Evolutionary conservation across 805 yeast genomes (phyloP).

Genomic region (Saccharomycopsis fibuligera): DNA sequence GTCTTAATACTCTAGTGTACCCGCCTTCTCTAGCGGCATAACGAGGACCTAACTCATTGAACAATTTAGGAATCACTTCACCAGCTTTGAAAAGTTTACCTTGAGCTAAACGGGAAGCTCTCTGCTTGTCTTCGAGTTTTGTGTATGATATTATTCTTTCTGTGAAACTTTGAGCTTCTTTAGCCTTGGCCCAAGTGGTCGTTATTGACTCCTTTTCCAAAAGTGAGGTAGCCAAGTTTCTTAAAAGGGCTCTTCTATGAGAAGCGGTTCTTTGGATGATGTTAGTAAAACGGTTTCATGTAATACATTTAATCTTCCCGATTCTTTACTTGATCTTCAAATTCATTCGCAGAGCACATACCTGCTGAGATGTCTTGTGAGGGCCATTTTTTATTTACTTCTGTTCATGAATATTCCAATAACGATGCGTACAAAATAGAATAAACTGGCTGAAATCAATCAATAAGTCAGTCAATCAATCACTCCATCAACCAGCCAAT

Average conservation of each 20-base stretch:
- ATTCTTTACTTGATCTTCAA: not conserved
- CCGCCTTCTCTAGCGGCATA: conserved; percentile 67
- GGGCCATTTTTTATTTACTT: conserved; percentile 7
- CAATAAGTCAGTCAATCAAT: too few species aligned
- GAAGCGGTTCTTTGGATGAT: conserved; percentile 41
- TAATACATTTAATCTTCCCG: not conserved
- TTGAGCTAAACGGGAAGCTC: conserved; percentile 31
- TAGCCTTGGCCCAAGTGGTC: conserved; percentile 73
- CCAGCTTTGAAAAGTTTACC: conserved; percentile 43
- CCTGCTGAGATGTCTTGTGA: conserved; percentile 19
- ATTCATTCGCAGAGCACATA: not conserved
- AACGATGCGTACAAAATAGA: too few species aligned
- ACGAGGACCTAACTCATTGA: conserved; percentile 57
- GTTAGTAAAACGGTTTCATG: conserved; percentile 2
- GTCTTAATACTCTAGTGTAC: conserved; percentile 73
- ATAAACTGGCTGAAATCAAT: too few species aligned
- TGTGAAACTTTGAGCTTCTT: conserved; percentile 55
- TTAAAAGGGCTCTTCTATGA: conserved; percentile 49
- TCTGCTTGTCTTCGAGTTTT: conserved; percentile 22
- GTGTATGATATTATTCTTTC: conserved; percentile 54
- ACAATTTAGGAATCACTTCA: conserved; percentile 53
- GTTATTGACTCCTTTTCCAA: conserved; percentile 65
- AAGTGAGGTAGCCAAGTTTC: conserved; percentile 60
- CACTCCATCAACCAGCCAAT: too few species aligned
- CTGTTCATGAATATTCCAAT: too few species aligned